Base-by-base conservation (phyloP, 2,329 filamentous ascomycete genomes). In the Allantophomopsis lycopodina region DNA sequence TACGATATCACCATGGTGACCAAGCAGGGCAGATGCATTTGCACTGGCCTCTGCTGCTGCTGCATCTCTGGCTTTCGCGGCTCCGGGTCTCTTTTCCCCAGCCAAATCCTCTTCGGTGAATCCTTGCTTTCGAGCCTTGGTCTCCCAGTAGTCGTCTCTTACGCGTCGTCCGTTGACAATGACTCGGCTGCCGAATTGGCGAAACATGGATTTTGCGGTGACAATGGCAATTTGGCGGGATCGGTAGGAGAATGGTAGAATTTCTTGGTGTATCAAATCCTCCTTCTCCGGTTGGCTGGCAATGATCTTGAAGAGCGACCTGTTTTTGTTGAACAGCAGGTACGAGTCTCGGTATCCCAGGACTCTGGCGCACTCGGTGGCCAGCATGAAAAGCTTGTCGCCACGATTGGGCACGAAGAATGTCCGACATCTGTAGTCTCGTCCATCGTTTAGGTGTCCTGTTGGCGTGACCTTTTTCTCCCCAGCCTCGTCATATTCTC, bases 191-290 rank as follows among this genome's bases (percentile, higher is more conserved):
- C 91, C 91, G 59, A 98, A 98, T 59, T 98, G 91, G 34, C 91
- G 79, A 61, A 96, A 98, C 91, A 98, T 98, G 50, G 89, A 96
- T 47, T 86, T 79, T 21, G 91, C 91, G 1, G 91, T 96, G 34
- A 98, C 91, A 46, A 98, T 95, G 38, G 91, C 91, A 50, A 98
- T 98, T 61, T 98, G 91, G 38, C 91, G 78, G n/a, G 91, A 98
- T 35, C 91, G 78, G 59, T 98, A 98, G 4, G 89, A 95, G 60
- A 96, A 98, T 0, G 91, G 91, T 15, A 98, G 66, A 42, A 96
- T 93, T 54, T 96, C 91, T 63, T 96, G 88, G 46, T 79, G 71
- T 37, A 98, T 94, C 13, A 98, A 69, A 54, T 96, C 87, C 58
- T 98, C 91, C 68, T 98, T 98, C 58, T 98, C 91, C 20, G 81